Base-by-base conservation (phyloP, 768 basidiomycete species). In the Trametes gibbosa region DNA sequence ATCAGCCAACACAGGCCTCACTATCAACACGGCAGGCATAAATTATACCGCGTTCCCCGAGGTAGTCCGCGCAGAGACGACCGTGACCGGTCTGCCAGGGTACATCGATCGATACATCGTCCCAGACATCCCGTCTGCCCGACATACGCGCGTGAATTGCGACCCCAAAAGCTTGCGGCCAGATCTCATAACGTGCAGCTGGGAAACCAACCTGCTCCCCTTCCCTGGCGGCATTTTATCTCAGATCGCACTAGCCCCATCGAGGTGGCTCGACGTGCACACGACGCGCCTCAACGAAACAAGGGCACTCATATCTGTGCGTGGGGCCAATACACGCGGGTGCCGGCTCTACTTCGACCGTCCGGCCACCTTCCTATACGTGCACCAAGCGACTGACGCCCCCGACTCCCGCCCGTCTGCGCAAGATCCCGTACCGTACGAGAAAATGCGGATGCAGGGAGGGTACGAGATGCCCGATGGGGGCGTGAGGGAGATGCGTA, bases 331-430 rank as follows among this genome's bases (percentile, higher is more conserved):
- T 68, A 86, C 87, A 12, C 82, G 87, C 23, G 77, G 77, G 17
- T 91, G 90, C 67, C 70, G 80, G 50, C 63, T 92, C 23, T 77
- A 82, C 52, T 84, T 91, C 61, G 81, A 80, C 57, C 73, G 73
- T 41, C 74, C 77, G 6, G 74, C 87, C 43, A 72, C 68, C 41
- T 68, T 66, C 53, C 81, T 81, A 55, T 65, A 65, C 24, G 75
- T 85, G 19, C 66, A 63, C n/a, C 75, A 84, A 24, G 68, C 71
- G 16, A 65, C 63, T 35, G 67, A 66, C 17, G 73, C 69, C 7
- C 65, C 50, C 34, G 35, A 14, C 25, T n/a, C 25, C 5, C 29
- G 32, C 4, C 17, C 35, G 6, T 34, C 19, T n/a, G 32, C 34
- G 13, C 61, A 57, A 17, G 12, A 25, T 13, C 58, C 58, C 21